Percentiles rank a stretch among this genome's conserved stretches.
Conservation (phyloP, 2,329 filamentous ascomycete genomes). For the Fusarium proliferatum region DNA sequence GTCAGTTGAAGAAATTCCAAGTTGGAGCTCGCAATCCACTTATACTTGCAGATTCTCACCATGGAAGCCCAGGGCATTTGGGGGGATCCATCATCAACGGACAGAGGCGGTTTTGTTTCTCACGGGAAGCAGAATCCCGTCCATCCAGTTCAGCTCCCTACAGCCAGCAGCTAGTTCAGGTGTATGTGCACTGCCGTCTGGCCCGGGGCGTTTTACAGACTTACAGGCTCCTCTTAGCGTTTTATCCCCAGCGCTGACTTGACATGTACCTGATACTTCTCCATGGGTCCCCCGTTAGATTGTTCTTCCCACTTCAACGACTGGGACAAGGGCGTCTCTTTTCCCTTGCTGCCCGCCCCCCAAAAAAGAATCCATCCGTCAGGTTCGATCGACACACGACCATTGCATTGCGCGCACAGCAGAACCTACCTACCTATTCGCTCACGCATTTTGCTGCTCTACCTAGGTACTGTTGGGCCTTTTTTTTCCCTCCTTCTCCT, state of each 20-base stretch:
- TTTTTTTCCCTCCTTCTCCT: background rate
- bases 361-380: slow-evolving; percentile 27
- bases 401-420: slow-evolving; percentile 17
- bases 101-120: background rate
- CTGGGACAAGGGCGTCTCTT: slow-evolving; percentile 8
- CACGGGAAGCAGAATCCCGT: slow-evolving; percentile 1
- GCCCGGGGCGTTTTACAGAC: slow-evolving; percentile 11
- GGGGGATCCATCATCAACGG: background rate
- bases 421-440: slow-evolving; percentile 6
- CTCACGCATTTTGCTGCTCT: slow-evolving; percentile 33
- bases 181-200: background rate
- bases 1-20: background rate
- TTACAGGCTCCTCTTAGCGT: slow-evolving; percentile 5
- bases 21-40: slow-evolving; percentile 16
- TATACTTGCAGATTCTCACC: slow-evolving; percentile 28
- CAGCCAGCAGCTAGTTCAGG: background rate
- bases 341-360: background rate
- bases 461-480: slow-evolving; percentile 18
- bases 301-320: slow-evolving; percentile 14
- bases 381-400: slow-evolving; percentile 35
- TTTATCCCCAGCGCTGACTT: background rate
- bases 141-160: background rate
- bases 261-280: slow-evolving; percentile 27
- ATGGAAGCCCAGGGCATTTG: slow-evolving; percentile 21
- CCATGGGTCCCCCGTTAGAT: slow-evolving; percentile 3